Conservation (phyloP, 805 yeast species). For the Metschnikowia borealis region DNA sequence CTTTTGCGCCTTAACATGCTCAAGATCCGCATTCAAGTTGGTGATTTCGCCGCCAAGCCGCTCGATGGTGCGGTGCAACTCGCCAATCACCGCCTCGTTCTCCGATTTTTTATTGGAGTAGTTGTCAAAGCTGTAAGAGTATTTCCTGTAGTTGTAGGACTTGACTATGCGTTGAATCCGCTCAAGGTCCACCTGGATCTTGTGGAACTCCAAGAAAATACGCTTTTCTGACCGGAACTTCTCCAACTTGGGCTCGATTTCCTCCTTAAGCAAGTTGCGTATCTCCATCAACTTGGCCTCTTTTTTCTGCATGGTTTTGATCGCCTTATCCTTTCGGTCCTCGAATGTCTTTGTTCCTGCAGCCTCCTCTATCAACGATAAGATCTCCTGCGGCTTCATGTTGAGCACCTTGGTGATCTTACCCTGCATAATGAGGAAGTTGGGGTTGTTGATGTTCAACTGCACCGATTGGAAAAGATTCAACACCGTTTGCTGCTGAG, state of each 20-base stretch:
- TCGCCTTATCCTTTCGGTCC: constrained; percentile 87
- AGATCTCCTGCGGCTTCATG: constrained; percentile 89
- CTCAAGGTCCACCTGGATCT: constrained; percentile 76
- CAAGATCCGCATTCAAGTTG: constrained; percentile 58
- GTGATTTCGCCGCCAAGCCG: constrained; percentile 52
- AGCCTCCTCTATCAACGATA: constrained; percentile 93
- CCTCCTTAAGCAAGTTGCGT: constrained; percentile 67
- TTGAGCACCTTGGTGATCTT: constrained; percentile 94
- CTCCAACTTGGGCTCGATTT: constrained; percentile 88
- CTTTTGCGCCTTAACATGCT: constrained; percentile 46
- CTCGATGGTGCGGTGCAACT: constrained; percentile 42
- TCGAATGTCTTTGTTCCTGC: constrained; percentile 97
- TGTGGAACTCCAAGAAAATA: constrained; percentile 79
- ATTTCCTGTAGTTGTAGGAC: constrained; percentile 63
- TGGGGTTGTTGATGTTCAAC: constrained; percentile 93
- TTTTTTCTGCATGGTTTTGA: constrained; percentile 86
- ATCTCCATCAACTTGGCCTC: constrained; percentile 82
- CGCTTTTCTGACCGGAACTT: constrained; percentile 78
- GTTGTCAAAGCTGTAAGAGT: constrained; percentile 38
- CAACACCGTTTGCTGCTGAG: constrained; percentile 89
- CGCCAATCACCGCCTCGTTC: constrained; percentile 37
- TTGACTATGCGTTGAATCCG: constrained; percentile 66
- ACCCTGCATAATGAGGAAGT: constrained; percentile 97
- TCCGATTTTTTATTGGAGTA: constrained; percentile 42
- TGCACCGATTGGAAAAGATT: constrained; percentile 92